These are phyloP conservation scores for Aspergillus wentii DNA, from an alignment of 495 filamentous ascomycete genomes.

Conservation along the genomic window DNA sequence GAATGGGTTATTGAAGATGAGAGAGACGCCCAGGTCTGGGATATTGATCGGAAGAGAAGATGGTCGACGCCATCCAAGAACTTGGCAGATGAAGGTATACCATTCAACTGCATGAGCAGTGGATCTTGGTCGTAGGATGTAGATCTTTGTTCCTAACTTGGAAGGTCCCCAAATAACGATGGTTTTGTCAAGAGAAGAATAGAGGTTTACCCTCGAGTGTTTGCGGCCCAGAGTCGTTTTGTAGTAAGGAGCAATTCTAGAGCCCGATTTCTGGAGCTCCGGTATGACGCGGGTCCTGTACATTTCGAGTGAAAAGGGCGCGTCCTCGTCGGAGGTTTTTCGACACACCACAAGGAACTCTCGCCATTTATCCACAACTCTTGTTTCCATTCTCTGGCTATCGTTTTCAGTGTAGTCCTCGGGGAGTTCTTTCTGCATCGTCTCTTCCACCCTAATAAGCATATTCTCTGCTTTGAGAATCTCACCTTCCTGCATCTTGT, in stretches of 20 bases:
- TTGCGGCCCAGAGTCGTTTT: slow-evolving; percentile 53
- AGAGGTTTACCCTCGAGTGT: slow-evolving; percentile 58
- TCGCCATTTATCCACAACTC: slow-evolving; percentile 61
- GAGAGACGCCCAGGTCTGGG: slow-evolving; percentile 60
- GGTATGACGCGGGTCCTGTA: slow-evolving; percentile 69
- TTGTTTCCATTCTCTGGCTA: slow-evolving; percentile 56
- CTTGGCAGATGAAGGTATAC: slow-evolving; percentile 66
- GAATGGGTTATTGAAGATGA: slow-evolving; percentile 63
- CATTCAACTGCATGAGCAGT: slow-evolving; percentile 64
- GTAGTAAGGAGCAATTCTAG: slow-evolving; percentile 48
- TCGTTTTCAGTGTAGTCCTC: slow-evolving; percentile 65
- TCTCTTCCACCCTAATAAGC: slow-evolving; percentile 63
- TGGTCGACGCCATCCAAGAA: slow-evolving; percentile 56
- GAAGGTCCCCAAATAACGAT: slow-evolving; percentile 61
- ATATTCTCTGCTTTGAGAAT: slow-evolving; percentile 72
- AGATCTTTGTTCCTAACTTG: slow-evolving; percentile 57
- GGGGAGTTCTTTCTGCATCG: slow-evolving; percentile 46
- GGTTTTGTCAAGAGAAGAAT: slow-evolving; percentile 68
- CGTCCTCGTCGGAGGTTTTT: slow-evolving; percentile 47
- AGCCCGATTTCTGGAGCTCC: slow-evolving; percentile 48
- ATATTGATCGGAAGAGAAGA: slow-evolving; percentile 59
- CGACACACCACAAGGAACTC: slow-evolving; percentile 70
- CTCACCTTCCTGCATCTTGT: slow-evolving; percentile 51
- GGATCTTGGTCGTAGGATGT: slow-evolving; percentile 62
- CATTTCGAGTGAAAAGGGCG: slow-evolving; percentile 57